Base-by-base conservation (phyloP, 208 protist genomes). In the Trypanosoma cruzi region DNA sequence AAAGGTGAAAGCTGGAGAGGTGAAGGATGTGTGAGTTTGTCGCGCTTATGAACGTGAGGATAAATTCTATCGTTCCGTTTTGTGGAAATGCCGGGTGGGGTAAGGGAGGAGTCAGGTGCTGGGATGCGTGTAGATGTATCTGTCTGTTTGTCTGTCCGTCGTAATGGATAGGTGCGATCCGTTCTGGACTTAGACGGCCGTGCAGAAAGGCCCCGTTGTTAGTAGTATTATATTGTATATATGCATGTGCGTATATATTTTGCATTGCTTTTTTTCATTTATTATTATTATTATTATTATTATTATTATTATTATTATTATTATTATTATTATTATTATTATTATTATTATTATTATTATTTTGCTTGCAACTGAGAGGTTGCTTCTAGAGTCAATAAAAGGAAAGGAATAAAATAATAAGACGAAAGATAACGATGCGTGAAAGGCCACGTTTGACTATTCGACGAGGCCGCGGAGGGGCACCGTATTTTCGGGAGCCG, bases 371-470 rank as follows among this genome's bases (percentile, higher is more conserved):
- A n/a, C n/a, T n/a, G n/a, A n/a, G n/a, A n/a, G n/a, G n/a, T n/a
- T n/a, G n/a, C n/a, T n/a, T n/a, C 10, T 28, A 70, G 42, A 3
- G 44, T 26, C n/a, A 42, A 48, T 31, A 62, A 59, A 36, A 29
- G 32, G 22, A 58, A 58, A 29, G n/a, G n/a, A 53, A 53, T 24
- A 54, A 29, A 56, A 53, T 26, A 42, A 29, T 22, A 49, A 54
- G 20, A 46, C 54, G 2, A 52, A 64, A 28, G 24, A 63, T 46
- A 54, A 29, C 20, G 11, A 73, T 73, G 68, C 68, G 68, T 28
- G 68, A 73, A 36, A 18, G 68, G 28, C 59, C 57, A 29, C 40
- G 68, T 5, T 46, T 73, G 36, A 66, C 34, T 46, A 52, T 73
- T 60, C 68, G 68, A 6, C 56, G 57, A 37, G 59, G 68, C 40